Base-by-base conservation (phyloP, 2,329 filamentous ascomycete genomes). In the Beauveria brongniartii region DNA sequence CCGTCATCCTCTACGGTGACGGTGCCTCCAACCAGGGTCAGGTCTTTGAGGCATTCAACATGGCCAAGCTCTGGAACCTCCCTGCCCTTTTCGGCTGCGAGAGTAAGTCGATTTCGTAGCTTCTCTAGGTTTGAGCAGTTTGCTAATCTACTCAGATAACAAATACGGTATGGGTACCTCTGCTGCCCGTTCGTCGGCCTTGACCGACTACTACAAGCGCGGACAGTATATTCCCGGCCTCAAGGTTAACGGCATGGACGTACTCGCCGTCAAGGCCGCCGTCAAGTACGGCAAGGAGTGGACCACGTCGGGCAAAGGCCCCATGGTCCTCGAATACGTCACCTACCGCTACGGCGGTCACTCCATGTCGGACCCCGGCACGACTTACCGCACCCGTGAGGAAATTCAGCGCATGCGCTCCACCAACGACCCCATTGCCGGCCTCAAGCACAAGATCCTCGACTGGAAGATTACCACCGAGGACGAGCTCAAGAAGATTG, bases 161-260 rank as follows among this genome's bases (percentile, higher is more conserved):
- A 99, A 99, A 81, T 99, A 99, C 77, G 94, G 94, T 77, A 99
- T 99, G 94, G 94, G 94, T 80, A 99, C 94, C 65, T 90, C 94
- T 64, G 93, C 94, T 68, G 88, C 89, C 78, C 92, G 94, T 71
- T 92, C 94, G 64, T 93, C 94, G 63, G 94, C 94, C 70, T 80
- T 97, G 74, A 97, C 94, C 76, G 94, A 99, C 78, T 99, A 99
- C 88, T 97, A 99, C 87, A 97, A 97, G 88, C 93, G 94, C 80
- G 94, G 94, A 68, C 94, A 99, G 81, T 99, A 97, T 83, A 99
- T 99, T 69, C 93, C 94, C 62, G 94, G 94, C 81, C 86, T 99
- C 71, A 99, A 99, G 86, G 91, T 99, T 77, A 99, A 99, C 80
- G 94, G 91, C 73, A 99, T 99, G 94, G 94, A 99, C 75, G 92